A percentile compares a stretch with the other conserved stretches of the same genome.
phyloP scores from a whole-genome alignment of 352 stramenopile species.

The Phytophthora pistaciae region DNA sequence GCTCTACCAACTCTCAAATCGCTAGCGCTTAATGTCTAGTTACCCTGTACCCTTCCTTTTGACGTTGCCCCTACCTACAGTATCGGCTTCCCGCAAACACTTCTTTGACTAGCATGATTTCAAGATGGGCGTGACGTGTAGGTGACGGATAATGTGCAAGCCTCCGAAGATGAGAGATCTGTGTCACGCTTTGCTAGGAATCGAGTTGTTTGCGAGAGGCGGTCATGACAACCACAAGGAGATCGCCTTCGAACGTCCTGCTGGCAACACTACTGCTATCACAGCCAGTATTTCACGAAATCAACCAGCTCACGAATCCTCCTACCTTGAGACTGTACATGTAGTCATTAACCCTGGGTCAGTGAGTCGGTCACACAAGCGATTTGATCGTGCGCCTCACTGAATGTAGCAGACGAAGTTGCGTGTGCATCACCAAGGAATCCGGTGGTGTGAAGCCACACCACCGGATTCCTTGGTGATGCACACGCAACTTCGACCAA shows the following conservation, averaged over 20 bases:
- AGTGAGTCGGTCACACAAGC: not conserved
- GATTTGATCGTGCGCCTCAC: slow-evolving; percentile 2
- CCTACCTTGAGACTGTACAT: not conserved
- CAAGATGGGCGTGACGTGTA: slow-evolving; percentile 13
- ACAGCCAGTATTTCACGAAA: not conserved
- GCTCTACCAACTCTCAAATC: not conserved
- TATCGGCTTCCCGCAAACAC: slow-evolving; percentile 6
- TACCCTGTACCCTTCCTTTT: slow-evolving; percentile 14
- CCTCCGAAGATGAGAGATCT: not conserved
- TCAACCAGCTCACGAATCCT: not conserved
- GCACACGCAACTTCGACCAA: too few relatives aligned
- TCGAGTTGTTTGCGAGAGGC: not conserved
- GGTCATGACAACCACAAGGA: not conserved
- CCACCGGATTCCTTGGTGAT: too few relatives aligned
- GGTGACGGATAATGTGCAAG: slow-evolving; percentile 4
- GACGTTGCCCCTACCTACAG: not conserved
- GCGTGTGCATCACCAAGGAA: slow-evolving; percentile 5
- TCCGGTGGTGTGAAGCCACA: slow-evolving; percentile 16
- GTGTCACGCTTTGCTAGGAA: not conserved
- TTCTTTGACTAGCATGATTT: slow-evolving; percentile 8
- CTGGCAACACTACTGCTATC: not conserved
- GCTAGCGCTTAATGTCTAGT: slow-evolving; percentile 2
- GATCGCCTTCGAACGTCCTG: not conserved
- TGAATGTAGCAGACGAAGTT: not conserved
- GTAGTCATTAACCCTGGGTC: not conserved